Evolutionary conservation across 225 moss, liverwort and hornwort genomes (phyloP), one percentile per base, ranked within the genome.

Genomic region (Pleurozium schreberi): DNA sequence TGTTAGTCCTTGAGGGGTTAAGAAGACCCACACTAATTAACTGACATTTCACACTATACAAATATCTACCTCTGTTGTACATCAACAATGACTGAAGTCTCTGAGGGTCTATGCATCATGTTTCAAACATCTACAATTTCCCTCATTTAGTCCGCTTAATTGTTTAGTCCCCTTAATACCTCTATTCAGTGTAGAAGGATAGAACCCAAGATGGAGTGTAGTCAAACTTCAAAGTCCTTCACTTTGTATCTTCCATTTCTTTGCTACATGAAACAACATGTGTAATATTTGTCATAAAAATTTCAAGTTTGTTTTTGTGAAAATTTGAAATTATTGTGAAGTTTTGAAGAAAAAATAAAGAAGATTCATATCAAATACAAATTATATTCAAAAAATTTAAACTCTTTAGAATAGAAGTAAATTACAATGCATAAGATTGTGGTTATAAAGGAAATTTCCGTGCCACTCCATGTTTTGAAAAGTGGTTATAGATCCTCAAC

Each of bases 381-480:
- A 28, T 18, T 4, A 45, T 28, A 0, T 18, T 45, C 10, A 71
- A 10, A 45, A 71, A 45, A 45, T 17, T 4, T 45, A 28, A 15
- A 71, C 1, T 43, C 28, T 42, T 3, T 2, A 73, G 0, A 28
- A 10, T 30, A 73, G 10, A 73, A 45, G 2, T 45, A 18, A 45
- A 28, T 73, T 45, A 10, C 40, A 28, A 3, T 43, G 3, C 1
- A 28, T 0, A 16, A 28, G 3, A 45, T 73, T 73, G 45, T 17
- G 10, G 25, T 69, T n/a, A 1, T 5, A 71, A 73, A 28, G 17
- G 17, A 45, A 3, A 1, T 70, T 14, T 71, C 0, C 1, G 0
- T 73, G 2, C 3, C 6, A 45, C 5, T 43, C 10, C 0, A 71
- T 71, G 10, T 28, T 71, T 71, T 1, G 3, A 43, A 43, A 71